These are phyloP conservation scores for Pythium periplocum DNA, from an alignment of 352 stramenopile species.

Conservation along the genomic window DNA sequence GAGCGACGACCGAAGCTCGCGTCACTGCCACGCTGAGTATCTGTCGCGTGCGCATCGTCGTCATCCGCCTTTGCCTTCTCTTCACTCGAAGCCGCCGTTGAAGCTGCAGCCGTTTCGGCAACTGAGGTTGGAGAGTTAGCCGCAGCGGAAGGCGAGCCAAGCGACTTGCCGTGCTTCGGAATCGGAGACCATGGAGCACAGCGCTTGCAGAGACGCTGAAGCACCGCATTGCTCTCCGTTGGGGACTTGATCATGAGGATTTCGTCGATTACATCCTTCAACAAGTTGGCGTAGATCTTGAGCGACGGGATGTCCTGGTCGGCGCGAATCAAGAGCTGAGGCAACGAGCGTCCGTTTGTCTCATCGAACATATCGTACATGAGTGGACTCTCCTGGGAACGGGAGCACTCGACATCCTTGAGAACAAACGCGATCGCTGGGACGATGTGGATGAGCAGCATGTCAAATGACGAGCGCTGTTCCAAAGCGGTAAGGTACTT, in stretches of 20 bases:
- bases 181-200: slow-evolving; percentile 37
- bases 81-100: too few species aligned
- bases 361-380: slow-evolving; percentile 71
- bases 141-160: too few species aligned
- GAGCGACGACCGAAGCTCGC: not conserved
- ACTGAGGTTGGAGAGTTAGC: too few species aligned
- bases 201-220: slow-evolving; percentile 68
- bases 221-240: slow-evolving; percentile 62
- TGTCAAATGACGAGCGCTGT: slow-evolving; percentile 70
- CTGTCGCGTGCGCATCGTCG: too few species aligned
- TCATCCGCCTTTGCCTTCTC: too few species aligned
- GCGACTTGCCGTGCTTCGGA: slow-evolving; percentile 1
- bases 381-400: slow-evolving; percentile 63
- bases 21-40: too few species aligned
- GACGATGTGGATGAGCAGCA: slow-evolving; percentile 84
- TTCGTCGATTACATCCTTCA: slow-evolving; percentile 76
- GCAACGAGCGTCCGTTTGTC: slow-evolving; percentile 41
- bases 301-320: slow-evolving; percentile 62
- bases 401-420: slow-evolving; percentile 55
- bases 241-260: slow-evolving; percentile 52
- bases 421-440: slow-evolving; percentile 76
- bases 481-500: slow-evolving; percentile 66
- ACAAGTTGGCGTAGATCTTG: slow-evolving; percentile 67
- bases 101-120: too few species aligned
- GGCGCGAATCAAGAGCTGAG: slow-evolving; percentile 50